These are phyloP conservation scores for Leptodontidium sp. DNA, from an alignment of 2,329 filamentous ascomycete species.

Conservation along the genomic window DNA sequence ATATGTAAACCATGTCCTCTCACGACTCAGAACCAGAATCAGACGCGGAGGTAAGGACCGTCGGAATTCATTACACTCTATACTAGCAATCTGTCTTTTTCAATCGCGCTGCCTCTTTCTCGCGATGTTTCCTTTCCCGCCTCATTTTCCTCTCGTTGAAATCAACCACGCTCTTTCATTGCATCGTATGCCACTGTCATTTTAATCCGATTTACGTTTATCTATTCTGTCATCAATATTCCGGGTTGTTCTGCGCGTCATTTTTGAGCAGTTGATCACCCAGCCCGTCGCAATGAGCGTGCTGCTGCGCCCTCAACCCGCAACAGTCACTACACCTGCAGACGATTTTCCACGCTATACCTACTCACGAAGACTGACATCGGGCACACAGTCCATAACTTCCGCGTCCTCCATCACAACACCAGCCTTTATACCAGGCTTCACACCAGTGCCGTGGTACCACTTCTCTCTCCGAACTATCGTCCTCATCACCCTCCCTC, in stretches of 20 bases:
- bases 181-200: not conserved
- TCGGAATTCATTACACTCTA: not conserved
- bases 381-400: not conserved
- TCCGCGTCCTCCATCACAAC: not conserved
- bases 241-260: not conserved
- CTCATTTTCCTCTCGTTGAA: not conserved
- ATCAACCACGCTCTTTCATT: conserved; percentile 9
- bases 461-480: conserved; percentile 30
- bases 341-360: conserved; percentile 1
- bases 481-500: conserved; percentile 34
- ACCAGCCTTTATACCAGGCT: conserved; percentile 4
- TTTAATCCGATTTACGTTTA: not conserved
- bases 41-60: conserved; percentile 14
- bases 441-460: conserved; percentile 25
- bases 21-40: conserved; percentile 20
- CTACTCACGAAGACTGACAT: conserved; percentile 17
- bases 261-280: not conserved
- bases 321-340: not conserved
- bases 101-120: not conserved
- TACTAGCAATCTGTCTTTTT: conserved; percentile 17
- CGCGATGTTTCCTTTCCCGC: not conserved
- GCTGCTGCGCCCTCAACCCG: not conserved
- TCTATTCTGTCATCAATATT: not conserved
- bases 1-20: conserved; percentile 23
- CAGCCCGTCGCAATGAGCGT: conserved; percentile 17